Conservation (phyloP, 768 basidiomycete species). For the Boletus sp. region DNA sequence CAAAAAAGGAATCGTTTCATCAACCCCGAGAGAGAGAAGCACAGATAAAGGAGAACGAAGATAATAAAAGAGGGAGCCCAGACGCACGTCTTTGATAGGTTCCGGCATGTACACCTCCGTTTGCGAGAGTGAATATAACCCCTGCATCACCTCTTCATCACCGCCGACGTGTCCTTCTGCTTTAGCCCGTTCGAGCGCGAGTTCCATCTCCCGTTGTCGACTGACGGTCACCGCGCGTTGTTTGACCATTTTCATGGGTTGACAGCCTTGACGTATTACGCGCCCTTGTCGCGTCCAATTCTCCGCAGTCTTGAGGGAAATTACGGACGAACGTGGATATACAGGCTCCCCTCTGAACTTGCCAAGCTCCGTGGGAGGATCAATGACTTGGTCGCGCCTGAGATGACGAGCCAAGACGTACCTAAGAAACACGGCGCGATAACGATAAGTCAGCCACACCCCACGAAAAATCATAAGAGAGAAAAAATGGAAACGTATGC, state of each 20-base stretch:
- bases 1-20: slow-evolving; percentile 11
- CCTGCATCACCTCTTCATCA: slow-evolving; percentile 72
- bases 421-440: slow-evolving; percentile 36
- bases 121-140: slow-evolving; percentile 80
- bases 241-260: slow-evolving; percentile 90
- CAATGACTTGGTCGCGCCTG: slow-evolving; percentile 80
- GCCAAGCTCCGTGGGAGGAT: slow-evolving; percentile 79
- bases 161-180: slow-evolving; percentile 35
- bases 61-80: slow-evolving; percentile 36
- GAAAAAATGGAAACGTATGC: not conserved
- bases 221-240: slow-evolving; percentile 77
- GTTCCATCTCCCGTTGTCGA: slow-evolving; percentile 68
- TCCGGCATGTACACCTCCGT: slow-evolving; percentile 78
- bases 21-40: not conserved
- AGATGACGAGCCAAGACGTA: slow-evolving; percentile 86
- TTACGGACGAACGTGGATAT: slow-evolving; percentile 78
- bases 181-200: slow-evolving; percentile 43
- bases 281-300: slow-evolving; percentile 93
- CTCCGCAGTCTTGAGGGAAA: slow-evolving; percentile 87
- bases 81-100: slow-evolving; percentile 84
- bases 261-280: slow-evolving; percentile 63
- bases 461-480: slow-evolving; percentile 24
- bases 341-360: slow-evolving; percentile 93
- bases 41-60: slow-evolving; percentile 3
- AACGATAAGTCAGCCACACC: not conserved